Base-by-base conservation (phyloP, 148 eudicot species). In the Linanthus parryae region DNA sequence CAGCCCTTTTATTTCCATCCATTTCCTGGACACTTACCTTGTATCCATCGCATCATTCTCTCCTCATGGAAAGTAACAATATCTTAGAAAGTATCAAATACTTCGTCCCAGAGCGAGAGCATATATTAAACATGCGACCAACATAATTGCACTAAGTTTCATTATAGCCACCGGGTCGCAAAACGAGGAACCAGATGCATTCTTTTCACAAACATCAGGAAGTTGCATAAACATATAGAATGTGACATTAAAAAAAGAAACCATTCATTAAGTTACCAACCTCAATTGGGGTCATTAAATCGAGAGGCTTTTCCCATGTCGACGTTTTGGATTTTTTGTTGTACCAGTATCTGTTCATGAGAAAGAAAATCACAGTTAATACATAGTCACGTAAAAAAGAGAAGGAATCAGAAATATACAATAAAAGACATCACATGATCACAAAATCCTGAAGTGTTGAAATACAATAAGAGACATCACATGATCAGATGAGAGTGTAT, bases 251-350 rank as follows among this genome's bases (percentile, higher is more conserved):
- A n/a, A n/a, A n/a, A n/a, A n/a, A n/a, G 20, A 33, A 48, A 31
- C 26, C 18, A 38, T 35, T 23, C 21, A 26, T 10, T n/a, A 52
- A 35, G n/a, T 46, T 52, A 65, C 73, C 56, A 37, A 92, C 96
- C 94, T 92, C 96, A 62, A 60, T 61, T 31, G 78, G 63, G 35
- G 85, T 75, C 99, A 82, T 84, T 67, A 92, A 65, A 52, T 92
- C 99, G 5, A 80, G 46, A 61, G 99, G 99, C 73, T 92, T 92
- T 61, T 87, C 94, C 99, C 96, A 92, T 19, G 78, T 74, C 37
- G 99, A 92, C 42, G 65, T 27, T 68, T 55, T 71, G 25, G 94
- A 84, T 71, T 62, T 79, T 71, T 63, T 84, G 73, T 88, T 92
- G 73, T 75, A 81, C 62, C 83, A 92, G 58, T 66, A 92, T 74